phyloP scores from a whole-genome alignment of 805 yeast genomes.

The Kazachstania bromeliacearum region DNA sequence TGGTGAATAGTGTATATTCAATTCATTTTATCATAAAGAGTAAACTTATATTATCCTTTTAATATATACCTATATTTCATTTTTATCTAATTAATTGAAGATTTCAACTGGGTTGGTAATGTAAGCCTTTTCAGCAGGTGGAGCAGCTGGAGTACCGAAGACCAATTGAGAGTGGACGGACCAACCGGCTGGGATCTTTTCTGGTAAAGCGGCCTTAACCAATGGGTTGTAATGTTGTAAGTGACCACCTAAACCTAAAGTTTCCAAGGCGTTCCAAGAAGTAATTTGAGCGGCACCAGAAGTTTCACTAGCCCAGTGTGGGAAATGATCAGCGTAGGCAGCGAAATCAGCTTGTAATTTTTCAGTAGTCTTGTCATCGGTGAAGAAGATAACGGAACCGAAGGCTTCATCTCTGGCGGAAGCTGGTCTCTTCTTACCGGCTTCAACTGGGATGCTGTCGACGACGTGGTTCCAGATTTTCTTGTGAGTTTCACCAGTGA shows the following conservation, averaged over 20 bases:
- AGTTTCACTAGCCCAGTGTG: constrained; percentile 38
- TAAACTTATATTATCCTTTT: no score
- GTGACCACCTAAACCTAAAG: constrained; percentile 40
- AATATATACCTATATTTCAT: not conserved
- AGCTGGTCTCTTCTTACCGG: constrained; percentile 34
- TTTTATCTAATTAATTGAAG: constrained; percentile 3
- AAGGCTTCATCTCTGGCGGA: constrained; percentile 37
- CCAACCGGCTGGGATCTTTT: constrained; percentile 36
- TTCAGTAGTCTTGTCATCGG: constrained; percentile 34
- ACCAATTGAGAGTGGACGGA: constrained; percentile 40
- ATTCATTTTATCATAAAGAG: no score
- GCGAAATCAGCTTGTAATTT: constrained; percentile 36
- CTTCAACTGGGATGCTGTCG: constrained; percentile 31
- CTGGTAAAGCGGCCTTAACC: constrained; percentile 33
- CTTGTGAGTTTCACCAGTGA: constrained; percentile 39
- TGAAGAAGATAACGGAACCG: constrained; percentile 43
- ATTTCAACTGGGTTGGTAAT: constrained; percentile 24
- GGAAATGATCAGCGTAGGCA: constrained; percentile 36
- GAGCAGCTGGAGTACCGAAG: constrained; percentile 39
- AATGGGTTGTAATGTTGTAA: constrained; percentile 45
- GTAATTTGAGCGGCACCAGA: constrained; percentile 43
- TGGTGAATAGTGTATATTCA: no score
- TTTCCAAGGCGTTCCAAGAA: constrained; percentile 40
- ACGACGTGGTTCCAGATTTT: constrained; percentile 37
- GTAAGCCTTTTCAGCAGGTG: constrained; percentile 34